phyloP scores from a whole-genome alignment of 306 rosid genomes.

The Vicia faba region DNA sequence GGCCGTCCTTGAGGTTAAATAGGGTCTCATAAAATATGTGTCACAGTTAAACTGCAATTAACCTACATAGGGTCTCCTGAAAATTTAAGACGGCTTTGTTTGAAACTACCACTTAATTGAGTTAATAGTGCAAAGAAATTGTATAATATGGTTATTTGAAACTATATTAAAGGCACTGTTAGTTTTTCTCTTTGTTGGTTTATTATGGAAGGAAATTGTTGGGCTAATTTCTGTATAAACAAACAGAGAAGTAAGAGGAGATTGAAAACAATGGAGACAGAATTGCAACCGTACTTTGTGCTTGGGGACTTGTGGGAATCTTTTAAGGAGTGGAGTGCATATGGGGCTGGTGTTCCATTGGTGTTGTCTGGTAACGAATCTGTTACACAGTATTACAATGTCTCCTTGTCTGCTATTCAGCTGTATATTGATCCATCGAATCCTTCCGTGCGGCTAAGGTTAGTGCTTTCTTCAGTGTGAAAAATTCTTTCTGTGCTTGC shows the following conservation, averaged over 20 bases:
- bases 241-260: conserved; percentile 54
- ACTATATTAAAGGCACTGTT: not conserved
- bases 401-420: conserved; percentile 80
- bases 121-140: not conserved
- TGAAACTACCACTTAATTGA: not conserved
- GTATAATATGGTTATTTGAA: not conserved
- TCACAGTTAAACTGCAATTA: too few relatives aligned
- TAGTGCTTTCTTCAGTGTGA: conserved; percentile 16
- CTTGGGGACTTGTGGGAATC: conserved; percentile 86
- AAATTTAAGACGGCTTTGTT: not conserved
- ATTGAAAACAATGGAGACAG: conserved; percentile 52
- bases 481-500: not conserved
- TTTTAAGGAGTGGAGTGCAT: conserved; percentile 75
- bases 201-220: conserved; percentile 17
- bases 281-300: conserved; percentile 60
- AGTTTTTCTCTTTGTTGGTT: not conserved
- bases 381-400: conserved; percentile 72
- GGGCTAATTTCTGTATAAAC: conserved; percentile 29
- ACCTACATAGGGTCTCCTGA: too few relatives aligned
- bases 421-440: conserved; percentile 65
- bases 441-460: conserved; percentile 54
- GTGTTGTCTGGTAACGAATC: conserved; percentile 66
- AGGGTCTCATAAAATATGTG: too few relatives aligned
- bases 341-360: conserved; percentile 76
- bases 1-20: too few relatives aligned